A percentile compares a stretch with the other conserved stretches of the same genome.
phyloP scores from a whole-genome alignment of 768 basidiomycete genomes.

The Leccinum subgranulosum region DNA sequence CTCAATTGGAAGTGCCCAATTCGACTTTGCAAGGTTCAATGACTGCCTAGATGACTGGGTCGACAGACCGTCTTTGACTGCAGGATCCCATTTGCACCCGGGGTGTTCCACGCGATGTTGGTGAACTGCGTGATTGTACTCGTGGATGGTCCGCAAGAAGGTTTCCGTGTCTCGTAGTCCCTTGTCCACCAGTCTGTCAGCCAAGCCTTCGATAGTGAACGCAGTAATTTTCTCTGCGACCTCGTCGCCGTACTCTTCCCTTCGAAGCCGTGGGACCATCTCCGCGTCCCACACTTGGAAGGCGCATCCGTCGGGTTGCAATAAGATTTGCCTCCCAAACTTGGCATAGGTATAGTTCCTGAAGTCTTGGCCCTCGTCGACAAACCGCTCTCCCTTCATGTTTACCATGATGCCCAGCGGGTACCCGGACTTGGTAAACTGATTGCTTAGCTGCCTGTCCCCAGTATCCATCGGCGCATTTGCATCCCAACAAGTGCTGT shows the following conservation, averaged over 20 bases:
- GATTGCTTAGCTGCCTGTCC: conserved; percentile 59
- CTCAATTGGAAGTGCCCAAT: conserved; percentile 63
- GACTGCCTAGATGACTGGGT: conserved; percentile 40
- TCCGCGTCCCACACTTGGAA: conserved; percentile 67
- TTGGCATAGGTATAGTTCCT: conserved; percentile 73
- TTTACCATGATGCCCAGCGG: conserved; percentile 72
- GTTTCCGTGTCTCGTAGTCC: conserved; percentile 43
- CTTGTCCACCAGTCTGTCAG: conserved; percentile 39
- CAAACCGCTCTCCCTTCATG: conserved; percentile 53
- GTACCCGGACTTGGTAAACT: conserved; percentile 72
- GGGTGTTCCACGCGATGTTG: conserved; percentile 36
- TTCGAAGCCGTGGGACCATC: conserved; percentile 41
- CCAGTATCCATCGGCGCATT: conserved; percentile 51
- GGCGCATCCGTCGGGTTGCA: conserved; percentile 55
- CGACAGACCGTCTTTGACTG: conserved; percentile 59
- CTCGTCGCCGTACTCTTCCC: conserved; percentile 64
- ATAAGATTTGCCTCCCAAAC: conserved; percentile 58
- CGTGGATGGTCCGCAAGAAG: conserved; percentile 45
- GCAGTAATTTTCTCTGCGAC: conserved; percentile 56
- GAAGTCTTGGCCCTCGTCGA: conserved; percentile 71
- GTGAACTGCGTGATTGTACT: conserved; percentile 51
- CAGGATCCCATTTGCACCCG: conserved; percentile 51
- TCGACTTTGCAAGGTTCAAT: conserved; percentile 54
- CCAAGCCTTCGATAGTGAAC: conserved; percentile 46
- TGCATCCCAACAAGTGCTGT: conserved; percentile 71